Percentiles rank a stretch among this genome's conserved stretches.
Evolutionary conservation across 1,284 basidiomycete species (phyloP).

Genomic region (Apiotrichum laibachii): DNA sequence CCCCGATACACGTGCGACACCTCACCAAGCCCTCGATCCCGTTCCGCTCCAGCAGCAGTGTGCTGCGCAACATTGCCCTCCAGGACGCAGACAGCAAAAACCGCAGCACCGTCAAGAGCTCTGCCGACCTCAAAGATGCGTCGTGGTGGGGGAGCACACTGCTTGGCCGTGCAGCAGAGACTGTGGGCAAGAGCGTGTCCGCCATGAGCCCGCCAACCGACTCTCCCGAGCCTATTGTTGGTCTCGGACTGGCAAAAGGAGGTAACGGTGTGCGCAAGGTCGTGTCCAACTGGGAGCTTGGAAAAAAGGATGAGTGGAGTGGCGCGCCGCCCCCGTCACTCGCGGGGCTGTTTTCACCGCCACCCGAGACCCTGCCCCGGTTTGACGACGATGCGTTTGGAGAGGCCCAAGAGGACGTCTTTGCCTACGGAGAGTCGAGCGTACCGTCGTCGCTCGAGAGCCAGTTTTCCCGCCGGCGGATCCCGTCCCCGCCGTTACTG

Average conservation of each 20-base stretch:
- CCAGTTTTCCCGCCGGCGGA: neutral
- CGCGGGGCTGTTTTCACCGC: constrained; percentile 16
- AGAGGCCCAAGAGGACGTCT: constrained; percentile 39
- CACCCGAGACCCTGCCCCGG: neutral
- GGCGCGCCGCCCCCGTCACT: constrained; percentile 12
- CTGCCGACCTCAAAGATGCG: neutral
- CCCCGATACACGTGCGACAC: constrained; percentile 15
- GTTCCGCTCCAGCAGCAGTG: constrained; percentile 19
- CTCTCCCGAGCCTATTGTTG: constrained; percentile 22
- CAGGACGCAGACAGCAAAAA: constrained; percentile 15
- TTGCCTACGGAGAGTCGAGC: neutral
- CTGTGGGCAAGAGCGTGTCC: constrained; percentile 14
- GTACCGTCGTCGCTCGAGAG: neutral
- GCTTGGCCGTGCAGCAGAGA: constrained; percentile 11
- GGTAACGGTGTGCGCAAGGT: constrained; percentile 38
- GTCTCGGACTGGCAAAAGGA: constrained; percentile 32
- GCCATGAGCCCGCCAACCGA: constrained; percentile 19
- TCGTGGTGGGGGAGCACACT: constrained; percentile 29
- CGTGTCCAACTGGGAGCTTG: constrained; percentile 37
- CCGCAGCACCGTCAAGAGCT: neutral
- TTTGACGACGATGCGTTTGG: constrained; percentile 27
- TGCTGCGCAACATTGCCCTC: constrained; percentile 20
- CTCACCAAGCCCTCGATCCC: constrained; percentile 15
- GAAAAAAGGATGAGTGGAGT: constrained; percentile 4
- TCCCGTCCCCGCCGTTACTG: constrained; percentile 14